Percentiles rank a stretch among this genome's conserved stretches.
Evolutionary conservation across 225 moss, liverwort and hornwort genomes (phyloP).

Genomic region (Ulota crispa): DNA sequence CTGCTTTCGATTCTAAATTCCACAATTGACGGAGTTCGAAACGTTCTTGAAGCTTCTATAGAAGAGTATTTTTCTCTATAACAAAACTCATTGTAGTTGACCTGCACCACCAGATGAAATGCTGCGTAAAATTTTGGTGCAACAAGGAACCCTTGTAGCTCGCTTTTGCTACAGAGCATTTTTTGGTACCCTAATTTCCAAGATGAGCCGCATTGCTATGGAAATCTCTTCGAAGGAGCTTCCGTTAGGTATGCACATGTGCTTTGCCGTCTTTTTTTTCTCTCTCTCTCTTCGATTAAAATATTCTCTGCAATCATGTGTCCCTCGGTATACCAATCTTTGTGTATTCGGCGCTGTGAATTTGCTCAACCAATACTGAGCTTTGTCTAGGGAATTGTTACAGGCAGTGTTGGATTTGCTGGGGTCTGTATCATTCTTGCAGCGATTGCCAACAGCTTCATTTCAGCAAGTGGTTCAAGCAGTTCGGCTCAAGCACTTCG

Average conservation of each 20-base stretch:
- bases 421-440: conserved; percentile 50
- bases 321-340: not conserved
- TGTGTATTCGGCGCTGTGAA: not conserved
- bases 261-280: not conserved
- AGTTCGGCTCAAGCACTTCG: conserved; percentile 35
- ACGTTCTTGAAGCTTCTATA: not conserved
- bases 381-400: not conserved
- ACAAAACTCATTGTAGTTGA: not conserved
- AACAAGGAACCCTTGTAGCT: not conserved
- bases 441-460: conserved; percentile 43
- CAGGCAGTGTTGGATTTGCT: conserved; percentile 45
- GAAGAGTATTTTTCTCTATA: no score
- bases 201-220: conserved; percentile 19
- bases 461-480: conserved; percentile 29
- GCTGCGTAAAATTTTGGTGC: not conserved
- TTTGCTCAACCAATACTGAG: not conserved
- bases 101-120: not conserved
- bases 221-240: conserved; percentile 23
- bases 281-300: not conserved
- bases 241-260: conserved; percentile 19
- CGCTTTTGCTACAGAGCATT: not conserved
- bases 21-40: not conserved
- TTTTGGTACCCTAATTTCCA: not conserved
- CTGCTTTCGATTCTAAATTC: not conserved
- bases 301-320: not conserved